A percentile compares a stretch with the other conserved stretches of the same genome.
These are phyloP conservation scores for Microdochium paspali DNA, from an alignment of 2,329 filamentous ascomycete genomes.

Conservation along the genomic window DNA sequence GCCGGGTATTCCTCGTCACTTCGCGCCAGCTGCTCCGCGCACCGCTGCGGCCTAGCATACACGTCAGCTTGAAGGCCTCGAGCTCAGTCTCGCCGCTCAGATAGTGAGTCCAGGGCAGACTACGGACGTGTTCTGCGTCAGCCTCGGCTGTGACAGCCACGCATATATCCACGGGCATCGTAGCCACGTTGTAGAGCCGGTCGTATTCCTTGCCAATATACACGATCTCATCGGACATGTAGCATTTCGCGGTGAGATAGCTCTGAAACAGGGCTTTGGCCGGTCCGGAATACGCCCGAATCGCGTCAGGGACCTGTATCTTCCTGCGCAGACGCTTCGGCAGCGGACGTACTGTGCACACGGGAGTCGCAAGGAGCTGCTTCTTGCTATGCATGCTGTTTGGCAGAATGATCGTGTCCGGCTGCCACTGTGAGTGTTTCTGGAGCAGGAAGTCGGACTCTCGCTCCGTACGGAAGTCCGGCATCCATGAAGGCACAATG, in stretches of 20 bases:
- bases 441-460: background rate
- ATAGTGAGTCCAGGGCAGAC: background rate
- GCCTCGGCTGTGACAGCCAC: background rate
- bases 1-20: background rate
- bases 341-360: background rate
- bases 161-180: background rate
- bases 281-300: slow-evolving; percentile 6
- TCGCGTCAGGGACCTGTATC: slow-evolving; percentile 4
- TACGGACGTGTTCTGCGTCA: slow-evolving; percentile 3
- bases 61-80: background rate
- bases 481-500: background rate
- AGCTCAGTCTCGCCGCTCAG: background rate
- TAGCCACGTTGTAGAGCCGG: slow-evolving; percentile 1
- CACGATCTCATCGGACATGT: slow-evolving; percentile 13
- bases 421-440: background rate
- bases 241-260: slow-evolving; percentile 9
- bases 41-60: background rate
- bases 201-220: slow-evolving; percentile 8
- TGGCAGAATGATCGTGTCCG: background rate
- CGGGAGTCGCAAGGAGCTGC: background rate
- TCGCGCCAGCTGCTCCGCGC: background rate
- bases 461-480: background rate
- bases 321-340: slow-evolving; percentile 1
- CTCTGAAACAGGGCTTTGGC: slow-evolving; percentile 12
- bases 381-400: background rate